phyloP scores from a whole-genome alignment of 2,329 filamentous ascomycete species.

The Fusarium aywerte region DNA sequence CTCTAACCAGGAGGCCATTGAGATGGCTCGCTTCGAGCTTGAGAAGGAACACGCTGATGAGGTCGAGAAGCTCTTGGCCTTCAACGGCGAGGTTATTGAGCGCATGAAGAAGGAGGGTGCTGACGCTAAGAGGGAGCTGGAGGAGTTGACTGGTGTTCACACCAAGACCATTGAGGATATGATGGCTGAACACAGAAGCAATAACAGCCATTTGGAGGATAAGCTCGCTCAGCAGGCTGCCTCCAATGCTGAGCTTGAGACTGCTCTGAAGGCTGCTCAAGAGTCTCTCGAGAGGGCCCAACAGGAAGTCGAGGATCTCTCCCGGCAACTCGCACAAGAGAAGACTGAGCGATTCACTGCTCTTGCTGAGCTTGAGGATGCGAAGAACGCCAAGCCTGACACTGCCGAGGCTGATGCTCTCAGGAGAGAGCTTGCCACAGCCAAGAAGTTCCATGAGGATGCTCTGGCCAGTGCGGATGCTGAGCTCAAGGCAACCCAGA shows the following conservation, averaged over 20 bases:
- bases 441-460: slow-evolving; percentile 61
- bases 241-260: slow-evolving; percentile 52
- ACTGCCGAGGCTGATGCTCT: slow-evolving; percentile 65
- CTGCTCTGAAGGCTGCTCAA: slow-evolving; percentile 54
- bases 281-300: slow-evolving; percentile 58
- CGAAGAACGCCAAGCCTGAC: slow-evolving; percentile 66
- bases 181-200: slow-evolving; percentile 54
- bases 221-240: slow-evolving; percentile 52
- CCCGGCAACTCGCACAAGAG: slow-evolving; percentile 65
- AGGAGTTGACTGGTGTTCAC: slow-evolving; percentile 54
- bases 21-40: slow-evolving; percentile 58
- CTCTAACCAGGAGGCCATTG: slow-evolving; percentile 57
- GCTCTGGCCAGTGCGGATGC: slow-evolving; percentile 51
- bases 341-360: slow-evolving; percentile 70
- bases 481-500: slow-evolving; percentile 51
- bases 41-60: slow-evolving; percentile 59
- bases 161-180: slow-evolving; percentile 55
- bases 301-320: slow-evolving; percentile 61
- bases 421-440: slow-evolving; percentile 59
- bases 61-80: slow-evolving; percentile 58
- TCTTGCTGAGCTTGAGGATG: slow-evolving; percentile 69
- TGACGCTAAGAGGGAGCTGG: slow-evolving; percentile 56
- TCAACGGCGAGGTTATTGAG: slow-evolving; percentile 57
- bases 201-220: slow-evolving; percentile 50
- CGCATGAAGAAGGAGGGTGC: slow-evolving; percentile 54